A percentile compares a stretch with the other conserved stretches of the same genome.
Conservation (phyloP, 495 filamentous ascomycete genomes). For the Penicillium paradoxum region DNA sequence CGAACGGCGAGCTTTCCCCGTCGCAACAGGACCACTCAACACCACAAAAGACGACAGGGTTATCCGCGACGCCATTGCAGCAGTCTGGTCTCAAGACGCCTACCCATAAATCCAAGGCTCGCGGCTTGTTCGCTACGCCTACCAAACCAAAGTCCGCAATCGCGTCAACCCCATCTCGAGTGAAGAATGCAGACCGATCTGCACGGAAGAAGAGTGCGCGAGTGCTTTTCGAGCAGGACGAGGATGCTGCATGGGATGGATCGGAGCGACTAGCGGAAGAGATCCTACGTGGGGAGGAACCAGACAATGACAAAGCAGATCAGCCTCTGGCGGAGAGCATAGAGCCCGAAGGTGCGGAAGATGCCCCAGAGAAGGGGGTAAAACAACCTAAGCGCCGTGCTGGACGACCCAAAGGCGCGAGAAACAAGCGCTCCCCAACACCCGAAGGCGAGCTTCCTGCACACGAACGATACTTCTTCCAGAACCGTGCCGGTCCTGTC, state of each 20-base stretch:
- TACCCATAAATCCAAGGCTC: slow-evolving; percentile 39
- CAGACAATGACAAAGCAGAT: slow-evolving; percentile 34
- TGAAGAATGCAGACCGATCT: slow-evolving; percentile 70
- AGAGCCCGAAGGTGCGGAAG: slow-evolving; percentile 27
- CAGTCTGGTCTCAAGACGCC: slow-evolving; percentile 43
- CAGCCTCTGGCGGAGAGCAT: slow-evolving; percentile 36
- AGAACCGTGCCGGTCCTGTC: slow-evolving; percentile 73
- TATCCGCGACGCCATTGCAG: slow-evolving; percentile 34
- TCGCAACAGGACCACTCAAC: slow-evolving; percentile 31
- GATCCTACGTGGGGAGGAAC: slow-evolving; percentile 53
- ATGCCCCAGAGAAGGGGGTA: slow-evolving; percentile 26
- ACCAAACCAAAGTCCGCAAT: slow-evolving; percentile 28
- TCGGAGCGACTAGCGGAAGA: slow-evolving; percentile 67
- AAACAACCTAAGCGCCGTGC: slow-evolving; percentile 52
- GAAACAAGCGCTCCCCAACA: slow-evolving; percentile 68
- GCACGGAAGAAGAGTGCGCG: slow-evolving; percentile 81
- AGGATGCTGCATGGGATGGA: slow-evolving; percentile 72
- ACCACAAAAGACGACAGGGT: slow-evolving; percentile 34
- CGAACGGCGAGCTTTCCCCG: slow-evolving; percentile 25
- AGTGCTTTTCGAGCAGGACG: slow-evolving; percentile 63
- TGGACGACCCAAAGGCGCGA: slow-evolving; percentile 55
- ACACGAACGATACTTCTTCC: slow-evolving; percentile 89
- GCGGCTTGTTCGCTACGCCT: slow-evolving; percentile 38
- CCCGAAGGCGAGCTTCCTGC: slow-evolving; percentile 74
- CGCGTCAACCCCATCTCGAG: slow-evolving; percentile 48